These are phyloP conservation scores for Thelonectria discophora DNA, from an alignment of 2,329 filamentous ascomycete genomes.

Conservation along the genomic window DNA sequence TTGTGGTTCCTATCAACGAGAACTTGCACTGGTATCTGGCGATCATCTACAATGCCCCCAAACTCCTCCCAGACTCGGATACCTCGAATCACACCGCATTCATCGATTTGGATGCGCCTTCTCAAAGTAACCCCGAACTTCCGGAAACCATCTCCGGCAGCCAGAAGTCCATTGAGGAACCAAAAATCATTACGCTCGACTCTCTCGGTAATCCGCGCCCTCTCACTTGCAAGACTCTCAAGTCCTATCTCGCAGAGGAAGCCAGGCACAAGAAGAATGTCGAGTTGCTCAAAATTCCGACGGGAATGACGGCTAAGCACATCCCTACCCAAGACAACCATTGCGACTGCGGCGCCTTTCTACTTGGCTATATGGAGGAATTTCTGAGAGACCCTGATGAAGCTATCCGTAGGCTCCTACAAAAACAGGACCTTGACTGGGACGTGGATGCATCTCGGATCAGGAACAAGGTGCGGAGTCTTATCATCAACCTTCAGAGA, in stretches of 20 bases:
- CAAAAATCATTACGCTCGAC: slow-evolving; percentile 86
- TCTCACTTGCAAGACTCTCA: slow-evolving; percentile 72
- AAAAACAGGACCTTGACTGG: slow-evolving; percentile 61
- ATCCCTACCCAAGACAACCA: slow-evolving; percentile 85
- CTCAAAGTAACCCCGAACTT: slow-evolving; percentile 18
- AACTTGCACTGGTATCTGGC: slow-evolving; percentile 91
- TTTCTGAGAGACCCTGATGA: slow-evolving; percentile 79
- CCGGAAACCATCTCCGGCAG: slow-evolving; percentile 36
- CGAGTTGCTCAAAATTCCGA: slow-evolving; percentile 48
- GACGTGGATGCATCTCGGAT: slow-evolving; percentile 67
- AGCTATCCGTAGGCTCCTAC: slow-evolving; percentile 74
- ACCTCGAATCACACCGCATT: slow-evolving; percentile 16
- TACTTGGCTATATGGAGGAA: slow-evolving; percentile 84
- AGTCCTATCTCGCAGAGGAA: slow-evolving; percentile 80
- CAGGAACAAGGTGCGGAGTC: slow-evolving; percentile 70
- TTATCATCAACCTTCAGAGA: slow-evolving; percentile 70
- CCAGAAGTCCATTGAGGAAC: slow-evolving; percentile 56
- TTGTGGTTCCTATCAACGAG: slow-evolving; percentile 93
- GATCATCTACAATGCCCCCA: slow-evolving; percentile 89
- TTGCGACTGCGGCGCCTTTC: slow-evolving; percentile 88
- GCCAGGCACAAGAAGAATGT: slow-evolving; percentile 67
- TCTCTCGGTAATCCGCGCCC: slow-evolving; percentile 76
- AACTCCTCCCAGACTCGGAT: slow-evolving; percentile 55
- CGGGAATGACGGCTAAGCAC: slow-evolving; percentile 72
- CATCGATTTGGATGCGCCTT: slow-evolving; percentile 29